Conservation (phyloP, 192 early-diverging fungal genomes). For the Lunasporangiospora selenospora region DNA sequence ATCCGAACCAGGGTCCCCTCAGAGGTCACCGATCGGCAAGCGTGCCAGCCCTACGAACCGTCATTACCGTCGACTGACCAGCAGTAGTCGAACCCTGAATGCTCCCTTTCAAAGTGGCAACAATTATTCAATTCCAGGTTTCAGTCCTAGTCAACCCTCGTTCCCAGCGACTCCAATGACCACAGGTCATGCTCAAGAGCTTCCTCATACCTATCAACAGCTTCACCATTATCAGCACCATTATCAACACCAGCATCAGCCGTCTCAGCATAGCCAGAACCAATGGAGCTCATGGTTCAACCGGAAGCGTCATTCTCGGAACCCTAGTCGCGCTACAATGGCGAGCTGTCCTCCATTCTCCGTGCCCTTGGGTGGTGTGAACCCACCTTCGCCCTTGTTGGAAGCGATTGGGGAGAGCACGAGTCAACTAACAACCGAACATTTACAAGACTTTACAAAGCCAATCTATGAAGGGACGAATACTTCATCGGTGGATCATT, state of each 20-base stretch:
- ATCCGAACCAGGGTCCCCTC: not conserved
- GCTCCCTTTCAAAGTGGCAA: conserved; percentile 22
- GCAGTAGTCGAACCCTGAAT: not conserved
- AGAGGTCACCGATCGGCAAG: not conserved
- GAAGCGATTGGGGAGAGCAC: no score
- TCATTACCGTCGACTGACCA: conserved; percentile 5
- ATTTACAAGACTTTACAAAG: no score
- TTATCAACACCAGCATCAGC: conserved; percentile 6
- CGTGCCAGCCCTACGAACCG: conserved; percentile 1
- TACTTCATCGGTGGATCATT: no score
- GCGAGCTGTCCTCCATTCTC: conserved; percentile 3
- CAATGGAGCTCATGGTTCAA: conserved; percentile 10
- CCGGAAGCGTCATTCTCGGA: conserved; percentile 11
- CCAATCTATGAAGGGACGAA: no score
- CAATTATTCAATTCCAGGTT: conserved; percentile 20
- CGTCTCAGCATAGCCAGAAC: conserved; percentile 11
- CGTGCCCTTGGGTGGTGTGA: no score
- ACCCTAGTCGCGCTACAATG: conserved; percentile 19
- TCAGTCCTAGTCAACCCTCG: not conserved
- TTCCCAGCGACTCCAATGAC: no score
- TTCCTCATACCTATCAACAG: not conserved
- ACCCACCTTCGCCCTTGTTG: not conserved
- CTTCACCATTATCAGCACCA: not conserved
- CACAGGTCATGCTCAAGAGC: no score
- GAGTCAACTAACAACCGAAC: no score